phyloP scores from a whole-genome alignment of 495 filamentous ascomycete species.

The Neurospora sp. region DNA sequence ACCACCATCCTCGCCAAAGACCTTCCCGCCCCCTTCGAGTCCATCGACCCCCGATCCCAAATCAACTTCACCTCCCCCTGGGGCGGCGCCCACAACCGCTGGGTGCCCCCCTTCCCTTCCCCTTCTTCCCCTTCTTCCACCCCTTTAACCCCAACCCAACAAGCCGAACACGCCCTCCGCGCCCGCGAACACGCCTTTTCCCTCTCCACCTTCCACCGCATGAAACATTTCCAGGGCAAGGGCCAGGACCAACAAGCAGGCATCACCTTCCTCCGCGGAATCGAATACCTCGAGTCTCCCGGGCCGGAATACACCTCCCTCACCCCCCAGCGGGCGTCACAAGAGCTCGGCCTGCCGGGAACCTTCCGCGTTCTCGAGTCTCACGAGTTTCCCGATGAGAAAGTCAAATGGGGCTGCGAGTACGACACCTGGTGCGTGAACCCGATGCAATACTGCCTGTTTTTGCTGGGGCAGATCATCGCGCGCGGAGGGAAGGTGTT shows the following conservation, averaged over 20 bases:
- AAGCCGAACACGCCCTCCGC: constrained; percentile 6
- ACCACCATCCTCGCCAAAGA: constrained; percentile 48
- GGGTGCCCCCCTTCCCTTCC: constrained; percentile 31
- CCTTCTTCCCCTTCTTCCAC: not conserved
- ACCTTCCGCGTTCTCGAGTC: constrained; percentile 30
- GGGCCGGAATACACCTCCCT: constrained; percentile 22
- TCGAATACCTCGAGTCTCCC: constrained; percentile 52
- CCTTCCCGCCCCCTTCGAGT: constrained; percentile 40
- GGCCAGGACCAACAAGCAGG: constrained; percentile 35
- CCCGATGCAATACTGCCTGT: constrained; percentile 50
- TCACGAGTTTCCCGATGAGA: constrained; percentile 33
- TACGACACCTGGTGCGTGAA: constrained; percentile 53
- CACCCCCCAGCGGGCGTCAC: constrained; percentile 15
- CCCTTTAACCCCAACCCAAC: not conserved
- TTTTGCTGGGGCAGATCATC: constrained; percentile 43
- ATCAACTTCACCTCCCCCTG: constrained; percentile 56
- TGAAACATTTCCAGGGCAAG: constrained; percentile 30
- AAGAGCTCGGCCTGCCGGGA: constrained; percentile 33
- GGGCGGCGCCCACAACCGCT: constrained; percentile 56
- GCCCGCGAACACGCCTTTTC: constrained; percentile 41
- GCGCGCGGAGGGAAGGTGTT: constrained; percentile 36
- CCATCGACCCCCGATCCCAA: constrained; percentile 29
- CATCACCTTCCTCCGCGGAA: constrained; percentile 41
- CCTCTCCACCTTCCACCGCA: constrained; percentile 38
- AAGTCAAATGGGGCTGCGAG: constrained; percentile 43